phyloP scores from a whole-genome alignment of 1,284 basidiomycete genomes.

The Fomitopsis schrenkii region DNA sequence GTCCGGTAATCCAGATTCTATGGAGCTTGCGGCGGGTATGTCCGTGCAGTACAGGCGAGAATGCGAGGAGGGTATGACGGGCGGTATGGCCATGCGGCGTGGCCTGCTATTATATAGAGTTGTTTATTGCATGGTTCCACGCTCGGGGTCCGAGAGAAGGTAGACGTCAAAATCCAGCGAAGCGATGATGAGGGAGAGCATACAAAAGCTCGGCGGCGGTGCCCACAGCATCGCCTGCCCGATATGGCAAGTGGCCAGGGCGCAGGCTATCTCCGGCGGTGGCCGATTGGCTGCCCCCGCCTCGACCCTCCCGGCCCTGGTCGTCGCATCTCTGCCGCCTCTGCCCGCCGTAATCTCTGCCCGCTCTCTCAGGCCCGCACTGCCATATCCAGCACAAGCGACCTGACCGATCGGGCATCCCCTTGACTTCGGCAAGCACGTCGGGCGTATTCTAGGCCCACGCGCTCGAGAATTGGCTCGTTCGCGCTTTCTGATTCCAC shows the following conservation, averaged over 20 bases:
- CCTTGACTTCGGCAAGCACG: neutral
- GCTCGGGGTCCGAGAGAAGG: neutral
- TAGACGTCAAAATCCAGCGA: neutral
- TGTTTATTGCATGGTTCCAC: neutral
- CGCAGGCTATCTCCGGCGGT: neutral
- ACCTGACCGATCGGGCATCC: neutral
- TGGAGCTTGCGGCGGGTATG: too few relatives aligned
- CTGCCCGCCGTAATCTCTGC: neutral
- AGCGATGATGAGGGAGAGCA: neutral
- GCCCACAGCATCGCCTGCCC: neutral
- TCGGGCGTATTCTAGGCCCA: neutral
- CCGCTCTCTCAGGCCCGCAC: neutral
- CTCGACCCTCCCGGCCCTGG: neutral
- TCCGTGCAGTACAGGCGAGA: neutral
- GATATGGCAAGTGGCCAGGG: neutral
- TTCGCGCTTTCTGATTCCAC: neutral
- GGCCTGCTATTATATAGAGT: neutral
- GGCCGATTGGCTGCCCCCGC: neutral
- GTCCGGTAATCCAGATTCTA: too few relatives aligned
- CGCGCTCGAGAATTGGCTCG: neutral
- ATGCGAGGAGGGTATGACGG: neutral
- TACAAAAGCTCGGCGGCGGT: constrained; percentile 1
- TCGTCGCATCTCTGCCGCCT: neutral
- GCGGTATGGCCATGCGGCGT: neutral
- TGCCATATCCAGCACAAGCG: neutral